Evolutionary conservation across 768 basidiomycete genomes (phyloP).

Genomic region (Dacryopinax primogenitus): DNA sequence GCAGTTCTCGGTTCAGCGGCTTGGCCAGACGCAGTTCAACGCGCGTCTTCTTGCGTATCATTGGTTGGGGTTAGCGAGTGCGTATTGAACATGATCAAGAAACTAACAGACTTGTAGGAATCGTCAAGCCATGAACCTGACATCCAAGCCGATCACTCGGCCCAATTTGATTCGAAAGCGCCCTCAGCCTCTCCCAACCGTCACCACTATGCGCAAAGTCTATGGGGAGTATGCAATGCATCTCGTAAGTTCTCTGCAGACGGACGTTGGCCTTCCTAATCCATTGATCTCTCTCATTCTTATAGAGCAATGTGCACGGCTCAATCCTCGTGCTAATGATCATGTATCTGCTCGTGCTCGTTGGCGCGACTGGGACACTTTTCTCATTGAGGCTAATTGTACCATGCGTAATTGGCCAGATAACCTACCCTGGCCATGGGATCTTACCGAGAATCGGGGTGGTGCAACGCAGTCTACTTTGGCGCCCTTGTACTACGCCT

Average conservation of each 20-base stretch:
- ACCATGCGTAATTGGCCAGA: background rate
- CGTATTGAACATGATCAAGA: background rate
- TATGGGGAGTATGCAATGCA: background rate
- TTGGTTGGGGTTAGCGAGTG: background rate
- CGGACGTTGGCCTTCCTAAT: background rate
- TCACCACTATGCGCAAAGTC: background rate
- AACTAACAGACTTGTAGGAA: background rate
- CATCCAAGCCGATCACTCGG: background rate
- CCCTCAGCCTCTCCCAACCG: background rate
- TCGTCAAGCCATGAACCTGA: background rate
- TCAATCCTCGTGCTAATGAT: background rate
- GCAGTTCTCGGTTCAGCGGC: background rate
- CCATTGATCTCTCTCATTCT: background rate
- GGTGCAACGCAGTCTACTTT: background rate
- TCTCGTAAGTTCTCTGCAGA: background rate
- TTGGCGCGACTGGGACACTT: background rate
- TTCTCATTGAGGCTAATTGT: background rate
- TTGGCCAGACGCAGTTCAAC: background rate
- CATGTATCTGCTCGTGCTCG: background rate
- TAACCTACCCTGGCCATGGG: background rate
- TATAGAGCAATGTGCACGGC: background rate
- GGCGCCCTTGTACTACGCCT: background rate
- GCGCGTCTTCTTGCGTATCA: background rate
- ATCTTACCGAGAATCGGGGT: background rate
- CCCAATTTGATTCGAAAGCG: background rate